Base-by-base conservation (phyloP, 1,139 yeast species). In the Geotrichum australiense region DNA sequence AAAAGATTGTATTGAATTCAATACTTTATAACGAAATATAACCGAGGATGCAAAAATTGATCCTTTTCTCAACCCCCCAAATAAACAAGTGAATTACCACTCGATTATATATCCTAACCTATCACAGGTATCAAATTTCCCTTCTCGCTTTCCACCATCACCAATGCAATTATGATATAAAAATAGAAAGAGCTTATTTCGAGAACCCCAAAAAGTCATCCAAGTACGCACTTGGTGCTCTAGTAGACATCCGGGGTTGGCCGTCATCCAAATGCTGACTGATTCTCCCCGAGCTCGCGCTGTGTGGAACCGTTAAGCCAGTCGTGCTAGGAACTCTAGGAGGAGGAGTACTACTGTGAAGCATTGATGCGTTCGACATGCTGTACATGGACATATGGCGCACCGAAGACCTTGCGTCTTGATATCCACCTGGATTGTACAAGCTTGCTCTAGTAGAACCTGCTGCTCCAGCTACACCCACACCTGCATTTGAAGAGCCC, bases 161-260 rank as follows among this genome's bases (percentile, higher is more conserved):
- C n/a, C n/a, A n/a, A n/a, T n/a, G n/a, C n/a, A n/a, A n/a, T n/a
- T n/a, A n/a, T n/a, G n/a, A n/a, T n/a, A n/a, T n/a, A n/a, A n/a
- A n/a, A n/a, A n/a, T n/a, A n/a, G n/a, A n/a, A n/a, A n/a, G n/a
- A n/a, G n/a, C n/a, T n/a, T n/a, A n/a, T n/a, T n/a, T n/a, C n/a
- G n/a, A n/a, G 18, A 50, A 55, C 19, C 50, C 56, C 15, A 64
- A 48, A 36, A 65, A 54, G 42, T 63, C 67, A 45, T 64, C 66
- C 37, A 65, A 52, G 46, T 58, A 65, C 6, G 64, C 62, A 42
- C 65, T 61, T 5, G 69, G 69, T 10, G 67, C 66, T 4, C 68
- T 57, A 42, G 56, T 38, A 37, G 43, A 28, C 21, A 31, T 39
- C 20, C 37, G 23, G 19, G 41, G 42, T 33, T 33, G 43, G 6